Conservation (phyloP, 768 basidiomycete species). For the Boletus reticuloceps region DNA sequence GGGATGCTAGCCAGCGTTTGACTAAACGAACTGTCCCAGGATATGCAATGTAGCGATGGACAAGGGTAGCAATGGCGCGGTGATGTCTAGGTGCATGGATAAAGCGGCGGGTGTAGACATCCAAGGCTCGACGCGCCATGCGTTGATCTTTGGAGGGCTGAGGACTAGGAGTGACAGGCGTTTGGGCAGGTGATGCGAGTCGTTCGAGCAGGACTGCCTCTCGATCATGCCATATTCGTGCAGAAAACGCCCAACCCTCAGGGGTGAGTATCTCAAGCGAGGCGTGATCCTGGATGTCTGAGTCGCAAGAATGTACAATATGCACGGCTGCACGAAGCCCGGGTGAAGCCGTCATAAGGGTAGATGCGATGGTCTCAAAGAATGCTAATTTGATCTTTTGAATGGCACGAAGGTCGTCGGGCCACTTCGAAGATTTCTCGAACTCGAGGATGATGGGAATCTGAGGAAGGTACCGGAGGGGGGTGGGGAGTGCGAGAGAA, state of each 20-base stretch:
- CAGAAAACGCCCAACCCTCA: slow-evolving; percentile 84
- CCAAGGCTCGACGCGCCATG: slow-evolving; percentile 54
- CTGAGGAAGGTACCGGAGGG: slow-evolving; percentile 63
- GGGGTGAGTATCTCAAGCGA: slow-evolving; percentile 74
- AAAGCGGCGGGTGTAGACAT: slow-evolving; percentile 67
- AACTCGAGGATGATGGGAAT: slow-evolving; percentile 84
- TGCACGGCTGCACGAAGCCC: slow-evolving; percentile 60
- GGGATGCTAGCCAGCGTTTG: slow-evolving; percentile 90
- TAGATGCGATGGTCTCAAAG: slow-evolving; percentile 73
- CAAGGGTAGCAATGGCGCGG: slow-evolving; percentile 71
- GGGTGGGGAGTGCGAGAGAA: slow-evolving; percentile 48
- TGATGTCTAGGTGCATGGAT: slow-evolving; percentile 84
- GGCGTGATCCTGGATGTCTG: slow-evolving; percentile 65
- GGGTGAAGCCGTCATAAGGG: slow-evolving; percentile 50
- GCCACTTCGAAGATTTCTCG: slow-evolving; percentile 92
- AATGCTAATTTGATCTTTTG: slow-evolving; percentile 95
- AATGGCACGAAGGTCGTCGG: slow-evolving; percentile 88
- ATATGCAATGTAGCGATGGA: slow-evolving; percentile 77
- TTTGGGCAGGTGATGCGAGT: slow-evolving; percentile 47
- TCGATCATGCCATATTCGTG: slow-evolving; percentile 84
- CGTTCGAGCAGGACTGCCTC: slow-evolving; percentile 78
- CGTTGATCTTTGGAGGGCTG: slow-evolving; percentile 42
- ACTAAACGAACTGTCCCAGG: slow-evolving; percentile 82
- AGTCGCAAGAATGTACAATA: slow-evolving; percentile 47
- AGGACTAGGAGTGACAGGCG: not conserved